Conservation (phyloP, 108 stramenopile species). For the Asterionellopsis glacialis region DNA sequence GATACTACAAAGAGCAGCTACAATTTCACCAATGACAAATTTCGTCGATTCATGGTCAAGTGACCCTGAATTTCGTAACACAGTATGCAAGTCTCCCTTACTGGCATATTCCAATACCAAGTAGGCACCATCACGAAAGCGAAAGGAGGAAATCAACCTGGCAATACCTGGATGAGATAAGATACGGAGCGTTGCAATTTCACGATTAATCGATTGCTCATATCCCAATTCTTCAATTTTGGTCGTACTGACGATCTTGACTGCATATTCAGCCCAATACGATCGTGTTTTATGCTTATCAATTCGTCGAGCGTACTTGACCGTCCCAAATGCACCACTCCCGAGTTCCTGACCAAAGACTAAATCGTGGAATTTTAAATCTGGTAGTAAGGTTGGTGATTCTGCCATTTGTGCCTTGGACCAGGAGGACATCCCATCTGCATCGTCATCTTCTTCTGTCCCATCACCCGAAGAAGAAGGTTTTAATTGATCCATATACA, state of each 20-base stretch:
- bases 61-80: constrained; percentile 79
- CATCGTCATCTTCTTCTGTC: constrained; percentile 28
- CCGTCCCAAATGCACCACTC: constrained; percentile 83
- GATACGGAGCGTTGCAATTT: constrained; percentile 83
- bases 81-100: constrained; percentile 88
- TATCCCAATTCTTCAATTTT: constrained; percentile 82
- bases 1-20: constrained; percentile 85
- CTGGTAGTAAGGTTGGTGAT: constrained; percentile 76
- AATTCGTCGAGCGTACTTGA: constrained; percentile 88
- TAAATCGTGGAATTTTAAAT: constrained; percentile 94
- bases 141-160: constrained; percentile 88
- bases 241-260: constrained; percentile 84
- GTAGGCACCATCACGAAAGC: constrained; percentile 88
- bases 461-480: constrained; percentile 8
- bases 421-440: constrained; percentile 51
- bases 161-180: constrained; percentile 92
- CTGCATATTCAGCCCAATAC: constrained; percentile 94
- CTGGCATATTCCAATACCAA: constrained; percentile 95
- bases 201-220: constrained; percentile 78
- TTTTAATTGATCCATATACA: constrained; percentile 61
- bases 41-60: constrained; percentile 83
- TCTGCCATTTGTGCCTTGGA: constrained; percentile 73
- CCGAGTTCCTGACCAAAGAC: constrained; percentile 96
- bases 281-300: constrained; percentile 65
- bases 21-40: constrained; percentile 88